Percentiles rank a stretch among this genome's conserved stretches.
Evolutionary conservation across 1,284 basidiomycete species (phyloP).

Genomic region (Mycosarcoma maydis): DNA sequence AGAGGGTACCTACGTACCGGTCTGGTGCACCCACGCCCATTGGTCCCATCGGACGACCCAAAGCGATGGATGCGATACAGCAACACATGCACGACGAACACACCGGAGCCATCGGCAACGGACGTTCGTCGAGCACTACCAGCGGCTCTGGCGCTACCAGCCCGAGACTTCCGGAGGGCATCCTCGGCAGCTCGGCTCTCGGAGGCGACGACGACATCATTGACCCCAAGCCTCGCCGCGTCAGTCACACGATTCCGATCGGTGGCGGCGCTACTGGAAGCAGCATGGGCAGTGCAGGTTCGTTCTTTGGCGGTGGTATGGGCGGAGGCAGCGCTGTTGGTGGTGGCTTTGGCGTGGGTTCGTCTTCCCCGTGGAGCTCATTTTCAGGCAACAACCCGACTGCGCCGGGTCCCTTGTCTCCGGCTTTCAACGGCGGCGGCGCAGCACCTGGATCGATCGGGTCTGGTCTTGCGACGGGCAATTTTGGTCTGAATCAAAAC

Average conservation of each 20-base stretch:
- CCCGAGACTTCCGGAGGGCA: slow-evolving; percentile 54
- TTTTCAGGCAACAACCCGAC: slow-evolving; percentile 36
- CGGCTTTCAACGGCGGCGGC: slow-evolving; percentile 27
- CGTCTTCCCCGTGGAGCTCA: slow-evolving; percentile 47
- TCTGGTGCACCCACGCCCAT: slow-evolving; percentile 52
- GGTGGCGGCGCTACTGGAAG: slow-evolving; percentile 33
- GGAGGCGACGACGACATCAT: slow-evolving; percentile 66
- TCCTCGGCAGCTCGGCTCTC: slow-evolving; percentile 65
- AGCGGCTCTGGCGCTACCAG: slow-evolving; percentile 45
- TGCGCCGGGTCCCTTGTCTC: slow-evolving; percentile 39
- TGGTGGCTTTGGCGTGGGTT: slow-evolving; percentile 36
- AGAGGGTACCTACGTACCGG: slow-evolving; percentile 41
- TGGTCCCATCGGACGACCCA: slow-evolving; percentile 64
- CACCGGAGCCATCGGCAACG: slow-evolving; percentile 35
- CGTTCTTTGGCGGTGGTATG: slow-evolving; percentile 38
- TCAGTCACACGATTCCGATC: slow-evolving; percentile 53
- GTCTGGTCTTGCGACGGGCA: slow-evolving; percentile 12
- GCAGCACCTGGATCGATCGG: slow-evolving; percentile 37
- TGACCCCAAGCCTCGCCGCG: slow-evolving; percentile 59
- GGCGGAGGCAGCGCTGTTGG: slow-evolving; percentile 26
- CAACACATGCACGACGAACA: slow-evolving; percentile 39
- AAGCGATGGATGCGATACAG: slow-evolving; percentile 37
- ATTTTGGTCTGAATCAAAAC: slow-evolving; percentile 25
- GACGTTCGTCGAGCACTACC: slow-evolving; percentile 41
- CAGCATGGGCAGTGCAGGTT: slow-evolving; percentile 28